Evolutionary conservation across 1,284 basidiomycete species (phyloP), one percentile per base, ranked within the genome.

Genomic region (Pseudozyma pruni): DNA sequence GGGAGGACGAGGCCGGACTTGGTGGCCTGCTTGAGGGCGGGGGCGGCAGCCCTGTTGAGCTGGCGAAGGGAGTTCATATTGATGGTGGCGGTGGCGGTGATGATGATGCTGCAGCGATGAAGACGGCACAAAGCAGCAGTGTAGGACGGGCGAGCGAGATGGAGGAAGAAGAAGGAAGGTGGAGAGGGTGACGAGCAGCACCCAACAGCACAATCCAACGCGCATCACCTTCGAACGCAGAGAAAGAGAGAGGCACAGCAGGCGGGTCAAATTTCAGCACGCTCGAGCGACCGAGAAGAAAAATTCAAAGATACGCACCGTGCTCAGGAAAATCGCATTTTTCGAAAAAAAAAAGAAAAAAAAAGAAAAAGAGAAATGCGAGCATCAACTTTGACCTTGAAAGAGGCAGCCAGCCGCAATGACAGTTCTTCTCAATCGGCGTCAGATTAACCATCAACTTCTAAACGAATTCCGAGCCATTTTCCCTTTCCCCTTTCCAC

Each of bases 21-120:
- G 46, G 54, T 49, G 40, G 69, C 63, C 62, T 72, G 69, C 69
- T 62, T 72, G 69, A 72, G 58, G 50, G 69, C 69, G 35, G 69
- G 69, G 37, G 63, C 69, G 37, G 69, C 69, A 42, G 62, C 52
- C 22, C 69, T 52, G 69, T 67, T 63, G 59, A 72, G 63, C 55
- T 67, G 58, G 53, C 59, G 62, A 34, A 72, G 63, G 46, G 69
- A 23, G 69, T 72, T 72, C 69, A 72, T 72, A 14, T 43, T 56
- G 52, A 22, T n/a, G 40, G 40, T 42, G 39, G 39, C 27, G 39
- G 23, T 40, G 39, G 27, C 19, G 40, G 23, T 22, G 39, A n/a
- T 52, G 54, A n/a, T 54, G 54, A 20, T 55, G 59, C 57, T 60
- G 57, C 40, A 34, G 45, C 29, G 29, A 38, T 19, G 29, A 37